These are phyloP conservation scores for Tolypocladium paradoxum DNA, from an alignment of 2,329 filamentous ascomycete genomes.

Conservation along the genomic window DNA sequence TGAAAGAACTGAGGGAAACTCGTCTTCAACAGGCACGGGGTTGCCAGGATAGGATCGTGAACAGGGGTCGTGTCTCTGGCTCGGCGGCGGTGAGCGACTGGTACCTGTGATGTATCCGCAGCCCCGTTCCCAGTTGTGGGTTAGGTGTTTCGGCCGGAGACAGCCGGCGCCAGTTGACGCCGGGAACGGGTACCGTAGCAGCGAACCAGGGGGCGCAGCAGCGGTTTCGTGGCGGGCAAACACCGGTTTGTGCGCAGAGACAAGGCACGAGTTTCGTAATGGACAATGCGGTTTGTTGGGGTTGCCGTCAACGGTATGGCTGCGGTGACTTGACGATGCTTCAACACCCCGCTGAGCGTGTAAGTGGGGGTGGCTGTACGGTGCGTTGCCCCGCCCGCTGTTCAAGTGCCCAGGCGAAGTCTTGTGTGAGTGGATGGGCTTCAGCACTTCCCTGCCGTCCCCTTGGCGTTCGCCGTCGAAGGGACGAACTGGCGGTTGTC, in stretches of 20 bases:
- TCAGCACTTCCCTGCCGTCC: no score
- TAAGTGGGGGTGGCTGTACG: not conserved
- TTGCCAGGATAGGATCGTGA: not conserved
- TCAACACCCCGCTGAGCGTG: not conserved
- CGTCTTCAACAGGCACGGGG: not conserved
- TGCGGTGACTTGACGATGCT: not conserved
- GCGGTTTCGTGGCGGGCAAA: not conserved
- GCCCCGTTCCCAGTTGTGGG: not conserved
- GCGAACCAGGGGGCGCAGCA: not conserved
- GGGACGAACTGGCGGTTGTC: not conserved
- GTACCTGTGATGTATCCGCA: no score
- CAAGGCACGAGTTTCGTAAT: not conserved
- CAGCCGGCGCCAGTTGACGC: not conserved
- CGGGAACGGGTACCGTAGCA: not conserved
- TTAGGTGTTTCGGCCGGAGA: not conserved
- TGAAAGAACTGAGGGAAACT: not conserved
- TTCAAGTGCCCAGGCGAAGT: not conserved
- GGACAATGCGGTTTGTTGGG: not conserved
- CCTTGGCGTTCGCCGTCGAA: not conserved
- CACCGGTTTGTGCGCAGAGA: not conserved
- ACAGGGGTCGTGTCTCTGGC: not conserved
- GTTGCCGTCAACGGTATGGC: not conserved
- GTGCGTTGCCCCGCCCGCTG: not conserved
- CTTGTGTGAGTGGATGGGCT: not conserved
- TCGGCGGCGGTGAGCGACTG: not conserved